These are phyloP conservation scores for Brassica rapa DNA, from an alignment of 345 rosid genomes.

Conservation along the genomic window DNA sequence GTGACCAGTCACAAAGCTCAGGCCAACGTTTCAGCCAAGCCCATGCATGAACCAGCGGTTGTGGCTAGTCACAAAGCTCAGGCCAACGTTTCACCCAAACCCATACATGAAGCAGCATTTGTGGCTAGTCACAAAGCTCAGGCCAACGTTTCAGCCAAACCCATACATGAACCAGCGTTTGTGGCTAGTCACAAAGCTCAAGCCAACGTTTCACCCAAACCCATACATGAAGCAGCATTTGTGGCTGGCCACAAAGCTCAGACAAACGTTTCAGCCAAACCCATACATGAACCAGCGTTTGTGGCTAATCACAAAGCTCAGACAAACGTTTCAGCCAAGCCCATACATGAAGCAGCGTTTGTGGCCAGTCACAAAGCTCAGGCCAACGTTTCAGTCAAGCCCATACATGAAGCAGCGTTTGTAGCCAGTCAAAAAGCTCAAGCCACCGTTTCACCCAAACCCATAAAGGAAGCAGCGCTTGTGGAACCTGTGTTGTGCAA, in stretches of 20 bases:
- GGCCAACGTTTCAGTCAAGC: slow-evolving; percentile 29
- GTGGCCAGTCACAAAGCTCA: slow-evolving; percentile 34
- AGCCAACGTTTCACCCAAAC: slow-evolving; percentile 31
- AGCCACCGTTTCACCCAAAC: too few relatives aligned
- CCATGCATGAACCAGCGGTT: slow-evolving; percentile 43
- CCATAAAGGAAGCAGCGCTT: not conserved
- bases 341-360: slow-evolving; percentile 8
- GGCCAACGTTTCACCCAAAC: not conserved
- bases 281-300: not conserved
- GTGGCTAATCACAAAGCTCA: not conserved
- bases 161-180: slow-evolving; percentile 41
- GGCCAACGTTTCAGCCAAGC: slow-evolving; percentile 30
- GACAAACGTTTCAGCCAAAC: not conserved
- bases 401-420: slow-evolving; percentile 43
- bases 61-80: not conserved
- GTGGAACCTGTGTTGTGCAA: not conserved
- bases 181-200: slow-evolving; percentile 25
- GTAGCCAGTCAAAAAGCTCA: not conserved
- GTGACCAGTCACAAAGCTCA: slow-evolving; percentile 34
- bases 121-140: slow-evolving; percentile 26
- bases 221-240: slow-evolving; percentile 44
- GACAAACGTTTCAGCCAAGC: not conserved
- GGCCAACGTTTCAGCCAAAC: slow-evolving; percentile 30
- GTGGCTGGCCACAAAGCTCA: slow-evolving; percentile 4
- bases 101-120: not conserved